phyloP scores from a whole-genome alignment of 2,329 filamentous ascomycete species.

The Colletotrichum sublineola region DNA sequence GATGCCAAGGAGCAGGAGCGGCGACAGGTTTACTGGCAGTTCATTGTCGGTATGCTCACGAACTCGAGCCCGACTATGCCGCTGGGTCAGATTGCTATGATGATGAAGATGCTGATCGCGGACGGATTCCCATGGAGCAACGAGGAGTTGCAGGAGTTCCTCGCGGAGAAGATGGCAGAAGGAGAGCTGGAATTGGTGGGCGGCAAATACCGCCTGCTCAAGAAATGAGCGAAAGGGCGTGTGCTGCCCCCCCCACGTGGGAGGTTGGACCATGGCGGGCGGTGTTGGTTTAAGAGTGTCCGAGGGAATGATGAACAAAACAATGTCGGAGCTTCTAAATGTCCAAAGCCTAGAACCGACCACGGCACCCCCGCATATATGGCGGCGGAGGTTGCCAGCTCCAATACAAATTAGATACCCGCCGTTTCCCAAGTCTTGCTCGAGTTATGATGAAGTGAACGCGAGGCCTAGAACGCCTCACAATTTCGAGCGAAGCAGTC shows the following conservation, averaged over 20 bases:
- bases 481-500: background rate
- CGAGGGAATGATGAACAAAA: background rate
- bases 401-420: conserved; percentile 10
- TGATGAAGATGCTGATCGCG: conserved; percentile 92
- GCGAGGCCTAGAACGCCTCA: background rate
- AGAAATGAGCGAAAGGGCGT: conserved; percentile 60
- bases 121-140: conserved; percentile 91
- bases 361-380: background rate
- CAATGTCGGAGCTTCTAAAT: background rate
- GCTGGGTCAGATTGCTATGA: conserved; percentile 85
- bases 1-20: conserved; percentile 74
- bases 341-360: background rate
- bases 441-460: background rate
- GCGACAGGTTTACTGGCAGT: conserved; percentile 84
- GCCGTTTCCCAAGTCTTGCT: background rate
- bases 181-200: conserved; percentile 77
- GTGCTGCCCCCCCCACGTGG: background rate
- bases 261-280: background rate
- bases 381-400: background rate
- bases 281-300: background rate
- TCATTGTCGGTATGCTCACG: conserved; percentile 94
- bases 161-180: conserved; percentile 81
- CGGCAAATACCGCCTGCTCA: conserved; percentile 77
- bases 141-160: conserved; percentile 86
- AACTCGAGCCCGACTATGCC: conserved; percentile 88